Conservation (phyloP, 495 filamentous ascomycete species). For the Penicillium daleae region DNA sequence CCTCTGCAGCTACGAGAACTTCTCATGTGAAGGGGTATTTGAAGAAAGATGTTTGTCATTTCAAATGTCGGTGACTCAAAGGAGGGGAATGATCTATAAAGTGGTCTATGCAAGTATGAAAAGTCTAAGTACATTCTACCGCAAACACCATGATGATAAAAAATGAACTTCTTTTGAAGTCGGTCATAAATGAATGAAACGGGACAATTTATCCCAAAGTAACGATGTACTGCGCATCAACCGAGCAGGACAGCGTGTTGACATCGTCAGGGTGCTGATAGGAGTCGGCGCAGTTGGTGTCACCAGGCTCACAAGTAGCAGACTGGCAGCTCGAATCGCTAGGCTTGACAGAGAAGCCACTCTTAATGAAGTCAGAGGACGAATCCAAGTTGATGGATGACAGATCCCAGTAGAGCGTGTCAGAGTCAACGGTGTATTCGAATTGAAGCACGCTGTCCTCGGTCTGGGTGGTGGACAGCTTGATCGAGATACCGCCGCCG, state of each 20-base stretch:
- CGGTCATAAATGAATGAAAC: not conserved
- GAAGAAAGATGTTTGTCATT: too few species aligned
- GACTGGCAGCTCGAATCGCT: slow-evolving; percentile 32
- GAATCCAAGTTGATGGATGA: slow-evolving; percentile 38
- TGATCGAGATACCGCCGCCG: slow-evolving; percentile 52
- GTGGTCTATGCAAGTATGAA: not conserved
- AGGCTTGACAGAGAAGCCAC: slow-evolving; percentile 26
- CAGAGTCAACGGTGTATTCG: slow-evolving; percentile 31
- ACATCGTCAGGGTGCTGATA: slow-evolving; percentile 43
- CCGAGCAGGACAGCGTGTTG: slow-evolving; percentile 36
- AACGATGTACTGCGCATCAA: slow-evolving; percentile 28
- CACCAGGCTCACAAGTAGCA: slow-evolving; percentile 33
- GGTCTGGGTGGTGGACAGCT: slow-evolving; percentile 42
- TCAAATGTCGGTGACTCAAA: not conserved
- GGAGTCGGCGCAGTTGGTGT: slow-evolving; percentile 31
- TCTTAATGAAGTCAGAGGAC: slow-evolving; percentile 25
- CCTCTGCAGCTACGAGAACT: too few species aligned
- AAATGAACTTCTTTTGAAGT: not conserved
- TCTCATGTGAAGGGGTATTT: too few species aligned
- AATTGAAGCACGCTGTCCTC: slow-evolving; percentile 48
- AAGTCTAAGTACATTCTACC: not conserved
- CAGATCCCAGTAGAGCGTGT: slow-evolving; percentile 38
- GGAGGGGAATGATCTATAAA: not conserved
- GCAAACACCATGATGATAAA: not conserved
- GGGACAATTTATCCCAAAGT: slow-evolving; percentile 32